Base-by-base conservation (phyloP, 345 rosid genomes). In the Moricandia arvensis region DNA sequence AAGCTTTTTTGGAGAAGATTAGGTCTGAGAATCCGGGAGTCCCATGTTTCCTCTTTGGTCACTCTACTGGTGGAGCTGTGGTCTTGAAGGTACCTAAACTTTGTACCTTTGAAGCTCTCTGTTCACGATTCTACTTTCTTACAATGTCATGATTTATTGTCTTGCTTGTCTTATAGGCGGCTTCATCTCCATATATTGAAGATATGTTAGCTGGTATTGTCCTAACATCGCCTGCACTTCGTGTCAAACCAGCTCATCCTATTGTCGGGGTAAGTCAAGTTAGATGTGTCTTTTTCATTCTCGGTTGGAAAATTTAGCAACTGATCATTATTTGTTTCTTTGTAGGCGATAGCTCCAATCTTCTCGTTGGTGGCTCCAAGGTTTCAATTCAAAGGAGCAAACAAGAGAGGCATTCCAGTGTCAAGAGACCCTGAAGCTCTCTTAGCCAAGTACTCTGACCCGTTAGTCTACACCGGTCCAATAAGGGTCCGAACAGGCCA, bases 1-100 rank as follows among this genome's bases (percentile, higher is more conserved):
- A 80, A 68, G 87, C 96, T 75, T 89, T 90, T 83, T 79, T 93
- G 90, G 97, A 90, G 67, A 95, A 88, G 80, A 79, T 90, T 63
- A 88, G 78, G 83, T 82, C 75, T 30, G 98, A 93, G 57, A 81
- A 95, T 75, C 97, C 93, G 0, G 91, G 87, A n/a, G 75, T 89
- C 17, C 96, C 97, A 17, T 95, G 99, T 83, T 95, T 95, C 79
- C 98, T 95, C 38, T 90, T 92, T 78, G 99, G 99, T 79, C 99
- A 95, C 71, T 95, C 97, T 34, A 93, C 98, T 0, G 98, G 99
- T 78, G 99, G 99, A 71, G 93, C 99, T 66, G 98, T 93, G 62
- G 99, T 95, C 79, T 84, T 95, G 76, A 95, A 95, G 91, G 98
- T 89, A 75, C 63, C 26, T n/a, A 2, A 54, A 47, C 59, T 31